Conservation (phyloP, 495 filamentous ascomycete species). For the Terfezia claveryi region DNA sequence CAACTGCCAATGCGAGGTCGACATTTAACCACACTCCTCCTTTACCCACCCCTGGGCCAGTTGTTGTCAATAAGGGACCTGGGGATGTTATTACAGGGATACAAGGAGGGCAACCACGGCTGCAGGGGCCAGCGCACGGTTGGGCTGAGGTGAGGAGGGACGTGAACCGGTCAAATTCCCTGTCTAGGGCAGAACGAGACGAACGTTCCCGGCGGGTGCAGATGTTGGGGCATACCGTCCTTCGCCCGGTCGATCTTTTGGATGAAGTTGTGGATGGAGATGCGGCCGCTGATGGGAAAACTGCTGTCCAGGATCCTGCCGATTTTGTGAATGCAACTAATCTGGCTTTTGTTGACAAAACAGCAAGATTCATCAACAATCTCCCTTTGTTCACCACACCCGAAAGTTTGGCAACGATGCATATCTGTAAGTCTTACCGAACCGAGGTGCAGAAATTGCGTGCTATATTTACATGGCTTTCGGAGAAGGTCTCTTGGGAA, state of each 20-base stretch:
- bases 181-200: conserved; percentile 65
- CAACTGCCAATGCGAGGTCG: conserved; percentile 69
- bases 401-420: conserved; percentile 64
- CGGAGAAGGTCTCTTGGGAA: conserved; percentile 92
- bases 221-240: conserved; percentile 75
- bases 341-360: conserved; percentile 77
- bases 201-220: conserved; percentile 83
- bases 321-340: conserved; percentile 56
- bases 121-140: conserved; percentile 35
- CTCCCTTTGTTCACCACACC: conserved; percentile 80
- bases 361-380: conserved; percentile 69
- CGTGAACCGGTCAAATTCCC: conserved; percentile 80
- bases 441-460: conserved; percentile 84
- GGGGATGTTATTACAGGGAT: conserved; percentile 31
- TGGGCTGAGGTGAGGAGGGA: conserved; percentile 94
- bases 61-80: conserved; percentile 3
- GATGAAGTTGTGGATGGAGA: conserved; percentile 73
- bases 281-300: conserved; percentile 55
- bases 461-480: conserved; percentile 91
- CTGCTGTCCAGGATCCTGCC: conserved; percentile 58
- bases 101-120: conserved; percentile 24
- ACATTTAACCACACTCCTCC: conserved; percentile 43
- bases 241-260: conserved; percentile 73
- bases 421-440: conserved; percentile 82
- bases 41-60: conserved; percentile 24